Evolutionary conservation across 139 green algal species (phyloP).

Genomic region (Chlamydomonas schloesseri): DNA sequence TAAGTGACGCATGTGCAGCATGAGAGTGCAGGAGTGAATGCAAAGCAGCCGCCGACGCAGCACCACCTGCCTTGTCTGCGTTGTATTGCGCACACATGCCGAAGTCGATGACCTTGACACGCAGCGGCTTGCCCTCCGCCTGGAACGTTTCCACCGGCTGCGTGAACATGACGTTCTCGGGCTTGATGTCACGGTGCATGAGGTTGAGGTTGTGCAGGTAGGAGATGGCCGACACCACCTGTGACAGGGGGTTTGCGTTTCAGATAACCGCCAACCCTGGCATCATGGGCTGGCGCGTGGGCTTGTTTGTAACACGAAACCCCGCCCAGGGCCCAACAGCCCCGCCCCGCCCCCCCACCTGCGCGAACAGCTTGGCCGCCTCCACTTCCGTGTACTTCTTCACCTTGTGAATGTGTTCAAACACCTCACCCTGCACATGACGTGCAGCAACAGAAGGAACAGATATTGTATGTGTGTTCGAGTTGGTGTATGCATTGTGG

Average conservation of each 20-base stretch:
- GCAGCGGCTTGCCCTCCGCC: constrained; percentile 30
- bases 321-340: no score
- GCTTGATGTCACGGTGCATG: constrained; percentile 52
- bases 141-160: constrained; percentile 35
- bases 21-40: no score
- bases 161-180: constrained; percentile 60
- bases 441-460: no score
- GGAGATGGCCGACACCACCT: constrained; percentile 55
- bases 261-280: no score
- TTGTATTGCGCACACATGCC: constrained; percentile 54
- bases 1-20: no score
- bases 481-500: no score
- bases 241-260: no score
- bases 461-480: no score
- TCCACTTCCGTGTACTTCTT: constrained; percentile 55
- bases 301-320: no score
- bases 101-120: constrained; percentile 64
- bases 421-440: constrained; percentile 36
- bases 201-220: constrained; percentile 64
- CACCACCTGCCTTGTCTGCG: background rate
- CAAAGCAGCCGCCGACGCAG: background rate
- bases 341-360: no score
- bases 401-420: constrained; percentile 56
- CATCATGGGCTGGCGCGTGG: no score
- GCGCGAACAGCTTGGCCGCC: constrained; percentile 54